Evolutionary conservation across 768 basidiomycete species (phyloP).

Genomic region (Boletus speciosus): DNA sequence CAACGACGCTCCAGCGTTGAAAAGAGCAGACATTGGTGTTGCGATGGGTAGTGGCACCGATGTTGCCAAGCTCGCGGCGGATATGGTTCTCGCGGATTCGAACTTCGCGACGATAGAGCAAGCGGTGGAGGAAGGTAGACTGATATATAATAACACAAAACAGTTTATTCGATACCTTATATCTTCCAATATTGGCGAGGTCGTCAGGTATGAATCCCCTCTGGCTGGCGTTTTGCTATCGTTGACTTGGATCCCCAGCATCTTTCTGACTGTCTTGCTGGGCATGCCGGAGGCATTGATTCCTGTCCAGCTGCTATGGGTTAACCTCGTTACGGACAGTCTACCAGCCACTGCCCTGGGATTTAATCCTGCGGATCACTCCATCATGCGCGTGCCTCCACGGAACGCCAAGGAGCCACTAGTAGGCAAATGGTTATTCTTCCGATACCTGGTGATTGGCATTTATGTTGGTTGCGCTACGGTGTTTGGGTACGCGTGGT

Average conservation of each 20-base stretch:
- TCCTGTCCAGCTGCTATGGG: conserved; percentile 97
- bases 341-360: conserved; percentile 95
- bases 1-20: conserved; percentile 95
- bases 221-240: not conserved
- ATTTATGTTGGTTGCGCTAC: conserved; percentile 93
- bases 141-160: conserved; percentile 99
- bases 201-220: conserved; percentile 58
- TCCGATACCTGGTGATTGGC: conserved; percentile 93
- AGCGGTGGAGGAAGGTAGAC: conserved; percentile 94
- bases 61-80: conserved; percentile 95
- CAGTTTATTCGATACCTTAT: conserved; percentile 99
- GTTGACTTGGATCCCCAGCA: conserved; percentile 42
- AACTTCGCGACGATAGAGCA: conserved; percentile 97
- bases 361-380: conserved; percentile 95
- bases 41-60: conserved; percentile 99
- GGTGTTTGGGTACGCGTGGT: conserved; percentile 98
- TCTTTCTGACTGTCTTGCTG: conserved; percentile 94
- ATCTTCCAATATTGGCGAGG: conserved; percentile 97
- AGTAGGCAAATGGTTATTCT: conserved; percentile 90
- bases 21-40: conserved; percentile 96
- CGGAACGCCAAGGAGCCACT: conserved; percentile 88
- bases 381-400: conserved; percentile 95
- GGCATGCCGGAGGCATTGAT: conserved; percentile 99
- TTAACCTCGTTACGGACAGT: conserved; percentile 96
- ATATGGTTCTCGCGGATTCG: conserved; percentile 96